Evolutionary conservation across 1,139 yeast species (phyloP), one percentile per base, ranked within the genome.

Genomic region (Saccharomyces hybrid): DNA sequence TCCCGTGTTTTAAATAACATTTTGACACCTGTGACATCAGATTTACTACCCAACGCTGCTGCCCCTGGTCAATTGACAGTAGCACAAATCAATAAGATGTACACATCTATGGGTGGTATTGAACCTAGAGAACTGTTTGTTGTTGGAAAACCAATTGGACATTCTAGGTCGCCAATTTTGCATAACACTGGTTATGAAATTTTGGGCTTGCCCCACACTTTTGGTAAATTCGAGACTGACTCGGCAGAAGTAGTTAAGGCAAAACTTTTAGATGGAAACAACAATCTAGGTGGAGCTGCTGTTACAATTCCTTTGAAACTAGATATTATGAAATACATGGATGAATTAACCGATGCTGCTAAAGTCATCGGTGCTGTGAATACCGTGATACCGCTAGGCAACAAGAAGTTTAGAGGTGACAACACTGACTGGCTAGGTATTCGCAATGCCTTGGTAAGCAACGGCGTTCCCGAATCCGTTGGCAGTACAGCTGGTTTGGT

Each of bases 391-490:
- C 87, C 87, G 31, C 67, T 72, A 29, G 81, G 77, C 2, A 67
- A 78, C 48, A 84, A 83, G 11, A 76, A 77, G 59, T 79, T 85
- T 54, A 71, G 74, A 54, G 99, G 98, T 58, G 95, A 88, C 64
- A 95, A 95, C 73, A 95, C 99, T 48, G 99, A 95, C 71, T 93
- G 97, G 96, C 74, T 84, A 54, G 99, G 99, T 25, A 87, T 95
- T 62, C 78, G 77, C 49, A 79, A 85, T 60, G 81, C 96, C 1
- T 82, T 89, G 63, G 68, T 74, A 47, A 72, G 78, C 57, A 77
- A 78, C 55, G 93, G 93, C 8, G 83, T 83, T 34, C 81, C 87
- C 38, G 72, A 73, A 47, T 55, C 50, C 28, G 58, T 62, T 54
- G 41, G 74, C 63, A 61, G 68, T 5, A 70, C 76, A 19, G 75